Conservation (phyloP, 345 rosid species). For the Heritiera littoralis region DNA sequence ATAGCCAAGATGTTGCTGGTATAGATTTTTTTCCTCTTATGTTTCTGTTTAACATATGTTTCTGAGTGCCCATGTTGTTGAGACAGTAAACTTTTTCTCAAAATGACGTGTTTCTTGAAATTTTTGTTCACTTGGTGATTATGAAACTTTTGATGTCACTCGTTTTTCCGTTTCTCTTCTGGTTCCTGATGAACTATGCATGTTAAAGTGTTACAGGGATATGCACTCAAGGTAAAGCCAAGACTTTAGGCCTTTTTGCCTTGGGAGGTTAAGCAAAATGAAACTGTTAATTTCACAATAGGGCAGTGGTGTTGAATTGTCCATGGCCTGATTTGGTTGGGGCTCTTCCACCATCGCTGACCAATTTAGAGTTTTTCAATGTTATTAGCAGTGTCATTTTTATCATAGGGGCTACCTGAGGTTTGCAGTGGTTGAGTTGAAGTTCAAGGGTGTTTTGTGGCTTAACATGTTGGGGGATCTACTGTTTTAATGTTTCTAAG, state of each 20-base stretch:
- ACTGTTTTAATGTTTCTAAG: slow-evolving; percentile 1
- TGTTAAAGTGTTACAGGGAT: background rate
- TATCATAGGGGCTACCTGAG: background rate
- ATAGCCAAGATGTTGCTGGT: slow-evolving; percentile 96
- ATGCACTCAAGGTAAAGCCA: background rate
- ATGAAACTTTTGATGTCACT: background rate
- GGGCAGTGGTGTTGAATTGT: slow-evolving; percentile 8
- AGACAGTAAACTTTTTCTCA: slow-evolving; percentile 14
- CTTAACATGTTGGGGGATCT: slow-evolving; percentile 10
- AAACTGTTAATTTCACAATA: slow-evolving; percentile 5
- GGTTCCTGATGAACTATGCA: slow-evolving; percentile 7
- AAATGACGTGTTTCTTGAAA: slow-evolving; percentile 7
- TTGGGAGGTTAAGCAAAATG: background rate
- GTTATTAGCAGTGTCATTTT: background rate
- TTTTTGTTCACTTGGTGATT: background rate
- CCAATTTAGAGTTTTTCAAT: background rate
- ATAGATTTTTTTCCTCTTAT: slow-evolving; percentile 22
- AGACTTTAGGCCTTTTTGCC: background rate
- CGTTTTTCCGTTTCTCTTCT: background rate
- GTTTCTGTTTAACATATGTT: background rate
- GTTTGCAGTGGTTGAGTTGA: background rate
- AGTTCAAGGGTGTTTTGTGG: background rate
- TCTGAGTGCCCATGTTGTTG: background rate
- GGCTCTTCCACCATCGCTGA: background rate
- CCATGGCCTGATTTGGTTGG: background rate